Base-by-base conservation (phyloP, 2,329 filamentous ascomycete genomes). In the Microsporum ferrugineum region DNA sequence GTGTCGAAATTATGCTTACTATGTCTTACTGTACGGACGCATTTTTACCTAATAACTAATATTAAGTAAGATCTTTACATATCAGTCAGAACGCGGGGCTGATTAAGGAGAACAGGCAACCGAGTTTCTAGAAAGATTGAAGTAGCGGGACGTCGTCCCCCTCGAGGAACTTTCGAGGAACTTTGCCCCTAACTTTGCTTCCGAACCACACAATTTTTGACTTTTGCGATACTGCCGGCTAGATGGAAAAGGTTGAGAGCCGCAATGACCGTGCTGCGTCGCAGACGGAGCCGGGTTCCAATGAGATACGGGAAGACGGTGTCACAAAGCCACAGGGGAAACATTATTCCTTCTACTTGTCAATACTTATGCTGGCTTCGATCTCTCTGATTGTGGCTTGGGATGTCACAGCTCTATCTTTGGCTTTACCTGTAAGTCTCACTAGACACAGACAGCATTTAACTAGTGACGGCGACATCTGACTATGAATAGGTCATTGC, bases 401-500 rank as follows among this genome's bases (percentile, higher is more conserved):
- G 39, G 39, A 43, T 5, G 39, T n/a, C n/a, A 43, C 39, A 3
- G 39, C 39, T 43, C 39, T 43, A n/a, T 12, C 14, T 43, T n/a
- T 43, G n/a, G 39, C 39, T 3, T n/a, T 43, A 5, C 39, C 39
- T 12, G 39, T 43, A 4, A 43, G 39, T 23, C 17, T 17, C 39
- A 43, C 14, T n/a, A 43, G 14, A 43, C 12, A 43, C n/a, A n/a
- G 6, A 17, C 39, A n/a, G 3, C 5, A n/a, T 43, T 43, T 43
- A 23, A 6, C 39, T n/a, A 17, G 3, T 43, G 14, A 43, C 14
- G 17, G 17, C 17, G 17, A 23, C 17, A 1, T 1, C 17, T 23
- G 17, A 43, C 14, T 5, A 6, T 47, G 17, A 17, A 47, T 47
- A 55, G 51, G 23, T 27, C 51, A 79, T 82, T 60, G 77, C 78